Evolutionary conservation across 2,329 filamentous ascomycete genomes (phyloP).

Genomic region (Microdochium trichocladiopsis): DNA sequence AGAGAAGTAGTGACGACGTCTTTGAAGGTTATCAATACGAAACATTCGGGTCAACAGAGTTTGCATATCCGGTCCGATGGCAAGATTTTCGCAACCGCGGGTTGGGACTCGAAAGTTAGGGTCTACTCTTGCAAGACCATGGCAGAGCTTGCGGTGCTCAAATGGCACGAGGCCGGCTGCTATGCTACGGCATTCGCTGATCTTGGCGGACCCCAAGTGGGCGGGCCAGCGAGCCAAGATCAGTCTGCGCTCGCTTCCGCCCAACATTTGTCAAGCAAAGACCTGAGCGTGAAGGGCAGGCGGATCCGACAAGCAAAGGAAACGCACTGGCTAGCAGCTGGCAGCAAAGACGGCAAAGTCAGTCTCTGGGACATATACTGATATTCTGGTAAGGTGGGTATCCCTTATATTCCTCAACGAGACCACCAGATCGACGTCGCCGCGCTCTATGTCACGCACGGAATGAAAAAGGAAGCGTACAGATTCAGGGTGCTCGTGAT

Average conservation of each 20-base stretch:
- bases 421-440: too few relatives aligned
- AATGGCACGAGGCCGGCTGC: slow-evolving; percentile 88
- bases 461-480: too few relatives aligned
- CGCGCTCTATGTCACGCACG: too few relatives aligned
- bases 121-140: slow-evolving; percentile 77
- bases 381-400: slow-evolving; percentile 7
- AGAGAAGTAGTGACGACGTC: slow-evolving; percentile 31
- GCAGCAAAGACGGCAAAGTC: slow-evolving; percentile 91
- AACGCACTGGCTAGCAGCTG: slow-evolving; percentile 84
- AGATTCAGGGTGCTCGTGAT: too few relatives aligned
- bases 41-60: slow-evolving; percentile 84
- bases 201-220: slow-evolving; percentile 14
- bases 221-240: background rate
- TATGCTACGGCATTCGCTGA: slow-evolving; percentile 71
- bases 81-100: slow-evolving; percentile 79
- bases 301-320: slow-evolving; percentile 56
- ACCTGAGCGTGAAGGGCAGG: slow-evolving; percentile 50
- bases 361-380: slow-evolving; percentile 93
- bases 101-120: slow-evolving; percentile 79
- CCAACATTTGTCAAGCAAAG: slow-evolving; percentile 1
- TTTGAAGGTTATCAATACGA: slow-evolving; percentile 63
- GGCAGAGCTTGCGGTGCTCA: slow-evolving; percentile 83
- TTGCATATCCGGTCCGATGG: slow-evolving; percentile 72
- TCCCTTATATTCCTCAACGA: too few relatives aligned
- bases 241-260: slow-evolving; percentile 1